Evolutionary conservation across 2,329 filamentous ascomycete genomes (phyloP).

Genomic region (Ceratocystiopsis brevicomis): DNA sequence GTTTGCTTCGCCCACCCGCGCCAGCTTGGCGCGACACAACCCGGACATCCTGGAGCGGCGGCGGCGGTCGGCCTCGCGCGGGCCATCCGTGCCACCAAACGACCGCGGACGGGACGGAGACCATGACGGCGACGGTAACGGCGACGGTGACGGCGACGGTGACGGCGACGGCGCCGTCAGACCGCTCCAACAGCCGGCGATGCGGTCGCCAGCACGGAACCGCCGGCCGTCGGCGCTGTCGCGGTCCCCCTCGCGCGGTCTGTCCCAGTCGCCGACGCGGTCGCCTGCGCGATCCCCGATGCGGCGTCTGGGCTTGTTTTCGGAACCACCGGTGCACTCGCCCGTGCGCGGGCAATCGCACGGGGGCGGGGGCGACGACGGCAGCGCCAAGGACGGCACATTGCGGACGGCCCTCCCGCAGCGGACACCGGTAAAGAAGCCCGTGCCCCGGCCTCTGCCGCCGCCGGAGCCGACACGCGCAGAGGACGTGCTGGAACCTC

Average conservation of each 20-base stretch:
- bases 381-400: neutral
- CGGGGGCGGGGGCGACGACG: neutral
- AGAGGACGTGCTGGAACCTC: slow-evolving; percentile 24
- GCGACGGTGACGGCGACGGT: slow-evolving; percentile 5
- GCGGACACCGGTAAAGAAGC: slow-evolving; percentile 24
- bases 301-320: slow-evolving; percentile 6
- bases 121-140: neutral
- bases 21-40: slow-evolving; percentile 42
- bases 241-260: neutral
- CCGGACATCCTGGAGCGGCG: slow-evolving; percentile 34
- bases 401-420: slow-evolving; percentile 13
- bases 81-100: neutral
- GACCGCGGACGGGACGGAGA: neutral
- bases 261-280: slow-evolving; percentile 5
- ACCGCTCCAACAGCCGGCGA: neutral
- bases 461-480: slow-evolving; percentile 23
- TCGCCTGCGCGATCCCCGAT: slow-evolving; percentile 10
- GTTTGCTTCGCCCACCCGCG: slow-evolving; percentile 47
- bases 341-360: slow-evolving; percentile 3
- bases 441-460: slow-evolving; percentile 27
- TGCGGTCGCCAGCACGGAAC: slow-evolving; percentile 3
- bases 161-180: neutral
- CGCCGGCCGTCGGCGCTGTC: neutral
- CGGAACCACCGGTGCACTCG: slow-evolving; percentile 6
- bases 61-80: slow-evolving; percentile 16